Percentiles rank a stretch among this genome's conserved stretches.
Conservation (phyloP, 2,329 filamentous ascomycete genomes). For the Beauveria brongniartii region DNA sequence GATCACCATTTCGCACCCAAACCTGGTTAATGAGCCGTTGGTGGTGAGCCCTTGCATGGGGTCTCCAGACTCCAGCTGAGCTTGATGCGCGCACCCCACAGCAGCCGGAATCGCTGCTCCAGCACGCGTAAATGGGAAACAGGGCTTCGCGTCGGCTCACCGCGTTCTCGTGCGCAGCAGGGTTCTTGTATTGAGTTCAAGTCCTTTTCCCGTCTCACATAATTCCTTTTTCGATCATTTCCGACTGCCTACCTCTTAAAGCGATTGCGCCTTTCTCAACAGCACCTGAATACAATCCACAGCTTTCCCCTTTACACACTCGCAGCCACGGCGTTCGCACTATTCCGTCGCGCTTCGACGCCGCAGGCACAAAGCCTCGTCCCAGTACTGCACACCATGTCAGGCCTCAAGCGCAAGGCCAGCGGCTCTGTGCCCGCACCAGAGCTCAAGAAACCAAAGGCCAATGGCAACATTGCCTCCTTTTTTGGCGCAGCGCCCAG, state of each 20-base stretch:
- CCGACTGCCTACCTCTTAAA: not conserved
- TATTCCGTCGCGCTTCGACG: not conserved
- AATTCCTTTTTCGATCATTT: not conserved
- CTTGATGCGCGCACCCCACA: not conserved
- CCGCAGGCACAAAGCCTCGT: not conserved
- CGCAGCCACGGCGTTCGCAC: slow-evolving; percentile 1
- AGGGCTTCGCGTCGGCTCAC: slow-evolving; percentile 2
- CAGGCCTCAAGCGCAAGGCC: slow-evolving; percentile 60
- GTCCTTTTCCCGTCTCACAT: not conserved
- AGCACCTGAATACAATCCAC: not conserved
- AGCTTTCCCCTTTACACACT: not conserved
- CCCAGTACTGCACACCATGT: slow-evolving; percentile 31
- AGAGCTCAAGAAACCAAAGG: slow-evolving; percentile 63
- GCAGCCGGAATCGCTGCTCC: not conserved
- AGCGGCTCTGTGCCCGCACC: slow-evolving; percentile 32
- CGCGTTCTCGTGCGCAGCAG: not conserved
- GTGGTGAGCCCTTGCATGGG: not conserved
- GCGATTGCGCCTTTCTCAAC: not conserved
- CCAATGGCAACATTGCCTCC: slow-evolving; percentile 73
- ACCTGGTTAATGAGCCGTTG: not conserved
- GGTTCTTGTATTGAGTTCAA: not conserved
- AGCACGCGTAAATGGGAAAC: slow-evolving; percentile 8
- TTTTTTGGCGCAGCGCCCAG: slow-evolving; percentile 72
- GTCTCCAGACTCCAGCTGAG: not conserved
- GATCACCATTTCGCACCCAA: not conserved